Evolutionary conservation across 1,284 basidiomycete genomes (phyloP), one percentile per base, ranked within the genome.

Genomic region (Melanopsichium pennsylvanicum): DNA sequence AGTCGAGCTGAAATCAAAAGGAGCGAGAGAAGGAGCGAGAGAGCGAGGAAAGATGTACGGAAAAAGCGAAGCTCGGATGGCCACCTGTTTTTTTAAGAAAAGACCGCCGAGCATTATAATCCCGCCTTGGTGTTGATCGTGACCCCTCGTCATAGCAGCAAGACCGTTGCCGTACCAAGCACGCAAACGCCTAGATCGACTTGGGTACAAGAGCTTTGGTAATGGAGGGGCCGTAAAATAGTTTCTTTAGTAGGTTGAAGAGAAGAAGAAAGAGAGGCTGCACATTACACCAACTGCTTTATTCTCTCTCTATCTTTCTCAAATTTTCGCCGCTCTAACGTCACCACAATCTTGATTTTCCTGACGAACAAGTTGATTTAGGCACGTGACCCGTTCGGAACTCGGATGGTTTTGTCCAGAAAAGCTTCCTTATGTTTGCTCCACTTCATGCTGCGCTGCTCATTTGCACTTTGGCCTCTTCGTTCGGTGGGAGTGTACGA

Each of bases 161-260:
- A 50, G 46, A 34, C 42, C 50, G 59, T 59, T 51, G 58, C 57
- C 57, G 33, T 13, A 43, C 32, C 52, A 37, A 61, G 64, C 64
- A 68, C 52, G 57, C 64, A 58, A 57, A 68, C 64, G 57, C 64
- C 39, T 44, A 37, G 32, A 54, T 47, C 49, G 56, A 68, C 56
- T 44, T 40, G 59, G 59, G 37, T 38, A 49, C 37, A 50, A 51
- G 50, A 50, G 66, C 66, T 49, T 69, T 69, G 66, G 59, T 69
- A 69, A 61, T 60, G 21, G 55, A 60, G 55, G 55, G 59, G 66
- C 59, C 43, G 13, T 29, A 13, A 29, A 8, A 29, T 29, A 29
- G 59, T 62, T 69, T 69, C 59, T 63, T 55, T 57, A 69, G 66
- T 68, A 68, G 64, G 64, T 63, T 62, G 51, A 59, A 44, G 55